Evolutionary conservation across 2,329 filamentous ascomycete species (phyloP).

Genomic region (Teratosphaeria destructans): DNA sequence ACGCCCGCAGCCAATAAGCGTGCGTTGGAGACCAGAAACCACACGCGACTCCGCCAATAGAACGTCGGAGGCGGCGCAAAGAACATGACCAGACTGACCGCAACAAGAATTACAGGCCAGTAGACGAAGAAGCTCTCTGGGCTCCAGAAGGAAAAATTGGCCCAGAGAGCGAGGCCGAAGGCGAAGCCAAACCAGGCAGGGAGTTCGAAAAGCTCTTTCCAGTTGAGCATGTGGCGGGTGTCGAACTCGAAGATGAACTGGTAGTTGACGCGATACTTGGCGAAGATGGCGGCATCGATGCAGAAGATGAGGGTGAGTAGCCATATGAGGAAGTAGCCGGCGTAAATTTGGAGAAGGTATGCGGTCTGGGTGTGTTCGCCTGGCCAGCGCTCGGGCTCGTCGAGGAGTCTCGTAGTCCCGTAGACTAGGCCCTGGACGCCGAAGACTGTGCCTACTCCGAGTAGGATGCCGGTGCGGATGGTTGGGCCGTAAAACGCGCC

Average conservation of each 20-base stretch:
- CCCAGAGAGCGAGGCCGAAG: conserved; percentile 72
- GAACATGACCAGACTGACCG: conserved; percentile 57
- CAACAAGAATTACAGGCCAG: conserved; percentile 74
- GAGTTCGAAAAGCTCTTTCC: conserved; percentile 77
- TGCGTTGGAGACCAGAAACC: conserved; percentile 90
- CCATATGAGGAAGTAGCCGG: conserved; percentile 77
- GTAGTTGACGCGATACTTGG: conserved; percentile 81
- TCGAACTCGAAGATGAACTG: conserved; percentile 86
- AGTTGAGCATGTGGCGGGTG: conserved; percentile 68
- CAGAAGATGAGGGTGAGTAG: conserved; percentile 77
- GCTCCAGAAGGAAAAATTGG: conserved; percentile 68
- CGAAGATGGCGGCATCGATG: conserved; percentile 75
- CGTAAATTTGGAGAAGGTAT: conserved; percentile 59
- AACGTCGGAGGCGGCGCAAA: conserved; percentile 61
- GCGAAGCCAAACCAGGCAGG: conserved; percentile 72
- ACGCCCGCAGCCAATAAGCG: conserved; percentile 74
- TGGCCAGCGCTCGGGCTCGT: conserved; percentile 5
- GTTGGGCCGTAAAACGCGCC: conserved; percentile 49
- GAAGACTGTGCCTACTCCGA: conserved; percentile 34
- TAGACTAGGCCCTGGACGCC: conserved; percentile 34
- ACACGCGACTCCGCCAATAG: conserved; percentile 66
- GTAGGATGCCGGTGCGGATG: conserved; percentile 45
- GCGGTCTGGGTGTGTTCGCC: conserved; percentile 17
- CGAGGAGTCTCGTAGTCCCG: conserved; percentile 20
- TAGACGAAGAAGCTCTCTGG: conserved; percentile 41